These are phyloP conservation scores for Entomortierella lignicola DNA, from an alignment of 192 early-diverging fungal genomes.

Conservation along the genomic window DNA sequence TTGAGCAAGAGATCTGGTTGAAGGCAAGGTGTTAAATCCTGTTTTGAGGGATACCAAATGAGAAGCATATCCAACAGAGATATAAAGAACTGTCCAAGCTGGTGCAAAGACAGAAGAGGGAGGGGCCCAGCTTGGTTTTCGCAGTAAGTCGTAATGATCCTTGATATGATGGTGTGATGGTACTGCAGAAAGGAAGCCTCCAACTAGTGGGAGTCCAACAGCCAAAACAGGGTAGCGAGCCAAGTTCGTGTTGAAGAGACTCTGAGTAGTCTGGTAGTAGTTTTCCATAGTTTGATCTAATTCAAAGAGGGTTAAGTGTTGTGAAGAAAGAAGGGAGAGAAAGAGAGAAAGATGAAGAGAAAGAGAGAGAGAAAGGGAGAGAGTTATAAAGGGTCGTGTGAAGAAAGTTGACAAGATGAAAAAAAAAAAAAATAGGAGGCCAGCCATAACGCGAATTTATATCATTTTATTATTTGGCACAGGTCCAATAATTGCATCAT, in stretches of 20 bases:
- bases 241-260: conserved; percentile 27
- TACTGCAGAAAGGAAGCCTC: conserved; percentile 35
- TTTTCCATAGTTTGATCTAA: conserved; percentile 13
- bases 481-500: no score
- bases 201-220: conserved; percentile 38
- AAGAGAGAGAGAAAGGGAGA: no score
- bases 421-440: no score
- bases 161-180: conserved; percentile 8
- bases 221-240: conserved; percentile 50
- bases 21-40: conserved; percentile 13
- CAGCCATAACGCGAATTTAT: no score
- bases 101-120: conserved; percentile 22
- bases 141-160: conserved; percentile 18
- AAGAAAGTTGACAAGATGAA: no score
- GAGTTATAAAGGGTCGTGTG: no score
- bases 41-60: conserved; percentile 27
- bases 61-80: conserved; percentile 42
- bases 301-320: background rate
- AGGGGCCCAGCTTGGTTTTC: conserved; percentile 29
- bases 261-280: conserved; percentile 20
- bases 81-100: conserved; percentile 27
- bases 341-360: no score
- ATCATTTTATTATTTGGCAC: no score
- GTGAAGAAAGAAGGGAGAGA: background rate
- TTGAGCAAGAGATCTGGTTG: conserved; percentile 12